Percentiles rank a stretch among this genome's conserved stretches.
These are phyloP conservation scores for Coprinellus aureogranulatus DNA, from an alignment of 768 basidiomycete species.

Conservation along the genomic window DNA sequence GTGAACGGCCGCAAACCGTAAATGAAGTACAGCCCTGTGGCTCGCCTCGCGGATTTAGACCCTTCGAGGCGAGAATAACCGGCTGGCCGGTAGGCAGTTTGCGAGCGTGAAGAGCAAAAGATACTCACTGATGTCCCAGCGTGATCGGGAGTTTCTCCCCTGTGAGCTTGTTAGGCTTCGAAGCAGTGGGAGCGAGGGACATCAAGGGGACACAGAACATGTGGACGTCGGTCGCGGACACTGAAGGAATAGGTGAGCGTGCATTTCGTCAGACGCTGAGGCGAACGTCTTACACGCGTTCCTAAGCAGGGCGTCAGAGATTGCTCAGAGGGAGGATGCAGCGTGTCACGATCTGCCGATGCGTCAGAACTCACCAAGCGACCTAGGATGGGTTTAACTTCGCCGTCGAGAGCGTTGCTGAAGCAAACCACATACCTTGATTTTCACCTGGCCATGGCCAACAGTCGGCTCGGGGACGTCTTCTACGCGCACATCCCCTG, in stretches of 20 bases:
- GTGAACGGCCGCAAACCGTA: background rate
- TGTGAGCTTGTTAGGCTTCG: constrained; percentile 33
- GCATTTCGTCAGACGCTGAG: background rate
- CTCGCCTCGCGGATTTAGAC: background rate
- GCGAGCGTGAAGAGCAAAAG: background rate
- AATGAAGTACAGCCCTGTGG: background rate
- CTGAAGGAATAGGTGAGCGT: constrained; percentile 13
- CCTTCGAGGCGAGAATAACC: background rate
- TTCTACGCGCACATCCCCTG: constrained; percentile 43
- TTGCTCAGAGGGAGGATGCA: background rate
- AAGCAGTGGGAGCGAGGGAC: constrained; percentile 14
- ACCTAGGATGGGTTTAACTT: constrained; percentile 14
- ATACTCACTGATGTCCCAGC: constrained; percentile 45
- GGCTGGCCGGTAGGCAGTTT: background rate
- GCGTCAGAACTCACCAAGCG: constrained; percentile 22
- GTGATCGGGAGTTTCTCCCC: constrained; percentile 40
- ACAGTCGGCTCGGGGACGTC: constrained; percentile 36
- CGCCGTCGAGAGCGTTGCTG: background rate
- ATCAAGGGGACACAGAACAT: constrained; percentile 26
- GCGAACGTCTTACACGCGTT: constrained; percentile 26
- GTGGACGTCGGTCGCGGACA: constrained; percentile 50
- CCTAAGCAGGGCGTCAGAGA: constrained; percentile 15
- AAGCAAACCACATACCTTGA: constrained; percentile 32
- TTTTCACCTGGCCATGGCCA: constrained; percentile 39
- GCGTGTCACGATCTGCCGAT: background rate